Conservation (phyloP, 352 stramenopile genomes). For the Globisporangium recalcitrans region DNA sequence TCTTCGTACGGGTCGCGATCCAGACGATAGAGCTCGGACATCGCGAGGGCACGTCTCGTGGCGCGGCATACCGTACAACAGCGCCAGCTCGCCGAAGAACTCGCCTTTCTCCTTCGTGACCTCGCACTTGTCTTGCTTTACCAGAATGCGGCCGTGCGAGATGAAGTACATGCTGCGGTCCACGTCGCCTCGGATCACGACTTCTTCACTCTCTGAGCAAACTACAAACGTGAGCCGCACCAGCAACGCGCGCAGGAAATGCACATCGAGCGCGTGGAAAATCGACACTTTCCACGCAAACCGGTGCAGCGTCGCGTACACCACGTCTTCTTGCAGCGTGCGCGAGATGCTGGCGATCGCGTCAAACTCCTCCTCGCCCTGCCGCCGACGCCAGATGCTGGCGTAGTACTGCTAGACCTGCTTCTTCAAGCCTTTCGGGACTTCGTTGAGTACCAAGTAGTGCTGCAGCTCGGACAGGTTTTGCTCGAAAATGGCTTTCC, state of each 20-base stretch:
- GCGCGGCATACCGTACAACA: constrained; percentile 58
- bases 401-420: constrained; percentile 73
- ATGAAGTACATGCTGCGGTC: constrained; percentile 83
- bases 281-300: constrained; percentile 49
- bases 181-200: constrained; percentile 69
- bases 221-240: constrained; percentile 55
- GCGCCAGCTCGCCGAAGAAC: constrained; percentile 69
- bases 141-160: constrained; percentile 43
- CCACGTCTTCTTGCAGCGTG: constrained; percentile 53
- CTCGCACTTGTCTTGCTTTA: constrained; percentile 49
- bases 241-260: constrained; percentile 56
- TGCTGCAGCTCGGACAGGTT: constrained; percentile 59
- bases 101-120: constrained; percentile 55
- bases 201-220: constrained; percentile 57
- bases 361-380: constrained; percentile 50
- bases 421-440: constrained; percentile 57
- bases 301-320: constrained; percentile 39
- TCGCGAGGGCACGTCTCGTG: constrained; percentile 56
- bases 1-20: constrained; percentile 56
- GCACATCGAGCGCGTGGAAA: constrained; percentile 47
- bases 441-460: constrained; percentile 63
- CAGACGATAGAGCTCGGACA: constrained; percentile 64
- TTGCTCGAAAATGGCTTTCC: constrained; percentile 59
- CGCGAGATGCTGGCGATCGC: constrained; percentile 43
- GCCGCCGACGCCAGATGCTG: constrained; percentile 46